Evolutionary conservation across 2,329 filamentous ascomycete genomes (phyloP).

Genomic region (Lizonia empirigonia): DNA sequence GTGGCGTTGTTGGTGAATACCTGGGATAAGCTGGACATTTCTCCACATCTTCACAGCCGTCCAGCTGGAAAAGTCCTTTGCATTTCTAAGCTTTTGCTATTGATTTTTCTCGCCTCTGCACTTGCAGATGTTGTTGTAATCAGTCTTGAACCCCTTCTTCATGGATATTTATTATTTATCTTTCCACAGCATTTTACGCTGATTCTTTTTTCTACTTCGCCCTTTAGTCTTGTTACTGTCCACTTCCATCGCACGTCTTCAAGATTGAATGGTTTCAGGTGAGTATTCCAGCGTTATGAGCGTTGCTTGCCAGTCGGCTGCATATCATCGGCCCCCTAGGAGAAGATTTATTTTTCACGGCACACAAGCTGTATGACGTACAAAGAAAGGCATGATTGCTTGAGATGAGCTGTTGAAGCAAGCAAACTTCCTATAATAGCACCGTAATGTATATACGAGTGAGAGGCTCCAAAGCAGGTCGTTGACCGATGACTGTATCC

Average conservation of each 20-base stretch:
- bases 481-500: too few relatives aligned
- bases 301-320: neutral
- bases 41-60: neutral
- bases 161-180: conserved; percentile 1
- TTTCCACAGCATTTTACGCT: neutral
- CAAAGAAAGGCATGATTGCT: neutral
- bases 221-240: conserved; percentile 1
- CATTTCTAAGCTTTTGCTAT: neutral
- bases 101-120: neutral
- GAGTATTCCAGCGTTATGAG: neutral
- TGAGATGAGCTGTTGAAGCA: neutral
- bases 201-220: neutral
- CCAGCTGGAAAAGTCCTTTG: neutral
- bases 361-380: neutral
- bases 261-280: neutral
- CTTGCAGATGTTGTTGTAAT: neutral
- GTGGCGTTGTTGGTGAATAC: neutral
- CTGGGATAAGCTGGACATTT: neutral
- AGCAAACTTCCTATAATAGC: neutral
- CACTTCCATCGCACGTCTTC: neutral
- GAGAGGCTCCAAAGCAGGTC: too few relatives aligned
- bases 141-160: neutral
- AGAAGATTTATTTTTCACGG: neutral
- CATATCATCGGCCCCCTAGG: neutral
- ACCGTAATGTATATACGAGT: neutral